Evolutionary conservation across 2,329 filamentous ascomycete species (phyloP).

Genomic region (Ophiocordyceps camponoti-floridani): DNA sequence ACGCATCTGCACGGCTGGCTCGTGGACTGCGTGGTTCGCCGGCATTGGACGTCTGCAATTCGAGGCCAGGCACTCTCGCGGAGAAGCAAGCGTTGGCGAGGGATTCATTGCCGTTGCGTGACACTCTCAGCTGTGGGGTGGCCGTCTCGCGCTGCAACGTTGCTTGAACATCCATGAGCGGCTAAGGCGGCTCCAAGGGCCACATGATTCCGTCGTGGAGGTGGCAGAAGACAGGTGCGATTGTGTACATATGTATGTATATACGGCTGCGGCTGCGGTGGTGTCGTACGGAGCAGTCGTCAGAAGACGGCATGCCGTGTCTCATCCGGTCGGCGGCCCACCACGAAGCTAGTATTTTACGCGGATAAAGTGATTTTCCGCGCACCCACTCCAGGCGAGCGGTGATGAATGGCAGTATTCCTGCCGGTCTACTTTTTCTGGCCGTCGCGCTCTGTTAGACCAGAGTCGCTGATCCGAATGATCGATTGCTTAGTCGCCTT

Average conservation of each 20-base stretch:
- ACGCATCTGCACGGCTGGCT: conserved; percentile 12
- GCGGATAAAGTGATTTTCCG: too few species aligned
- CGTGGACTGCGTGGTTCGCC: conserved; percentile 12
- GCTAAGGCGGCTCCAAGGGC: not conserved
- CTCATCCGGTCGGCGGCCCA: too few species aligned
- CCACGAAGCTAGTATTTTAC: too few species aligned
- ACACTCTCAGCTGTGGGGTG: not conserved
- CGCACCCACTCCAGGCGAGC: not conserved
- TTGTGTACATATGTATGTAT: not conserved
- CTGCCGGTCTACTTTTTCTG: not conserved
- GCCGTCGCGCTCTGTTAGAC: not conserved
- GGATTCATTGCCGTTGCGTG: not conserved
- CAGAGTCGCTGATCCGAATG: too few species aligned
- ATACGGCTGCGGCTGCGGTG: not conserved
- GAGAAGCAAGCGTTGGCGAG: not conserved
- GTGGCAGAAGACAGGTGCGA: not conserved
- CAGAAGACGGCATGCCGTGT: too few species aligned
- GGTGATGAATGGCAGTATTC: not conserved
- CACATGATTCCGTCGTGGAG: conserved; percentile 5
- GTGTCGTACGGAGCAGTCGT: too few species aligned
- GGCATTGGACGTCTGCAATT: conserved; percentile 12
- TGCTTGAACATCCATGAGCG: not conserved
- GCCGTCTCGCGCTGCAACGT: not conserved
- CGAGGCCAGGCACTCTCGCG: not conserved
- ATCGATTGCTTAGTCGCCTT: too few species aligned